These are phyloP conservation scores for Neocallimastix lanati DNA, from an alignment of 192 early-diverging fungal genomes.

Conservation along the genomic window DNA sequence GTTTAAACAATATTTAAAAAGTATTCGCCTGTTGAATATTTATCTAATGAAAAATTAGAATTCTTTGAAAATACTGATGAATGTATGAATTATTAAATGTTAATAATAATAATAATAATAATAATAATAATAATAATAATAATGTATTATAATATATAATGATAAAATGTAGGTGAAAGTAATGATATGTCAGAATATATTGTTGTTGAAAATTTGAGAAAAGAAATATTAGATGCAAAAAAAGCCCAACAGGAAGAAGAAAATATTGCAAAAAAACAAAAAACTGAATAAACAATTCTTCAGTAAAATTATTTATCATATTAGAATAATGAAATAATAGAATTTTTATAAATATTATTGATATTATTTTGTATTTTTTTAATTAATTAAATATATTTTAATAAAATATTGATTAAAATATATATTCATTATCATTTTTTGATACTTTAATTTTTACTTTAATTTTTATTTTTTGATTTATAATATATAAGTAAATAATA, in stretches of 20 bases:
- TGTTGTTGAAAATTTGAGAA: background rate
- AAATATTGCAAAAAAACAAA: background rate
- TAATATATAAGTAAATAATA: too few species aligned
- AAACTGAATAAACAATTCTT: background rate
- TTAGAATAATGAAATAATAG: too few species aligned
- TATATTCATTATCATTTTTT: too few species aligned
- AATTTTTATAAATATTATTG: too few species aligned
- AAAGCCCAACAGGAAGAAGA: background rate
- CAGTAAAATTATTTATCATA: too few species aligned
- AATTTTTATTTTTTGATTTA: too few species aligned
- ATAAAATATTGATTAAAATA: too few species aligned
- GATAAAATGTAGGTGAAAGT: background rate
- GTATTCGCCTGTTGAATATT: background rate
- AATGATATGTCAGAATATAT: background rate
- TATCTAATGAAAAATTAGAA: background rate
- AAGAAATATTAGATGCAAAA: background rate
- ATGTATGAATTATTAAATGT: background rate
- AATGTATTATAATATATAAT: background rate
- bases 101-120: background rate
- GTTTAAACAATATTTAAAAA: too few species aligned
- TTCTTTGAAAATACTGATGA: background rate
- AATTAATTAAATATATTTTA: too few species aligned
- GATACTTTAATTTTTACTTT: too few species aligned
- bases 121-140: background rate
- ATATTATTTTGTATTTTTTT: too few species aligned